A percentile compares a stretch with the other conserved stretches of the same genome.
Evolutionary conservation across 352 stramenopile genomes (phyloP).

Genomic region (Aphanomyces cochlioides): DNA sequence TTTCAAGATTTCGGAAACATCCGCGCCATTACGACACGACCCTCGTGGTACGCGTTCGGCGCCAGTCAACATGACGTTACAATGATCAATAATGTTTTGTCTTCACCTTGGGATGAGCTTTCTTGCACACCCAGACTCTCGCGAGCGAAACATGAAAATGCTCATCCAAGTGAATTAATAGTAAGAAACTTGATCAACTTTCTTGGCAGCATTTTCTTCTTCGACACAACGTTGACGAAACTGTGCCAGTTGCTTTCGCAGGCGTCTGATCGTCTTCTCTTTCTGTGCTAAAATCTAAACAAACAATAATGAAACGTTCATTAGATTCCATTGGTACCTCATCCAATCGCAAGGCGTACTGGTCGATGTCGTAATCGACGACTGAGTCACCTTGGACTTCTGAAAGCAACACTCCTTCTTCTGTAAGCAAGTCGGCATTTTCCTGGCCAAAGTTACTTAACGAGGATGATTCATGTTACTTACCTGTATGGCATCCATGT

Average conservation of each 20-base stretch:
- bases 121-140: too few relatives aligned
- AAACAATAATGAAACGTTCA: neutral
- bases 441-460: constrained; percentile 56
- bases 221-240: constrained; percentile 81
- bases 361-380: constrained; percentile 93
- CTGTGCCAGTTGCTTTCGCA: constrained; percentile 75
- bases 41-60: too few relatives aligned
- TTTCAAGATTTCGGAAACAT: too few relatives aligned
- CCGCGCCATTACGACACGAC: too few relatives aligned
- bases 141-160: too few relatives aligned
- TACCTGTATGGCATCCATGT: constrained; percentile 96
- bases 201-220: constrained; percentile 68
- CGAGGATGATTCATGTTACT: neutral
- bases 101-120: too few relatives aligned
- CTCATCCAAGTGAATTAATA: neutral
- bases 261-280: constrained; percentile 73
- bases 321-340: constrained; percentile 41
- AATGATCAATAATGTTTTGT: too few relatives aligned
- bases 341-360: constrained; percentile 88
- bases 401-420: constrained; percentile 89
- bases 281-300: constrained; percentile 91
- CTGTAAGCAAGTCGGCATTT: constrained; percentile 95
- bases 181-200: constrained; percentile 31
- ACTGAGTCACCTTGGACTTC: constrained; percentile 84
- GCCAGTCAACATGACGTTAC: too few relatives aligned